phyloP scores from a whole-genome alignment of 2,329 filamentous ascomycete species.

The Paraphaeosphaeria sporulosa region DNA sequence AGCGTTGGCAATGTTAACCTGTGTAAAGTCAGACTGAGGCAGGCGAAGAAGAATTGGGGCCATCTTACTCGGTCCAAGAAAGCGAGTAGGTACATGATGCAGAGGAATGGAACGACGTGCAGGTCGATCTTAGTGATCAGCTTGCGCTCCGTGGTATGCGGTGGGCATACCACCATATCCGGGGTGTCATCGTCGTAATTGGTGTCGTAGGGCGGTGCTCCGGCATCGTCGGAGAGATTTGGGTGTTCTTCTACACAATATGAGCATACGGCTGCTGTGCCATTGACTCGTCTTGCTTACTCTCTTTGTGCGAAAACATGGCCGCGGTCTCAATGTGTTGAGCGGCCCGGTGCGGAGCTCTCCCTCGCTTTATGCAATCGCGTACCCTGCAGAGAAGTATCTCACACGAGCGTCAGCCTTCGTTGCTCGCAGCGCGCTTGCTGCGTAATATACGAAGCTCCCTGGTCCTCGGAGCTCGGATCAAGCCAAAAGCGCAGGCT shows the following conservation, averaged over 20 bases:
- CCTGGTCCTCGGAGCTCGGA: conserved; percentile 4
- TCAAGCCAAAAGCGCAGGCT: background rate
- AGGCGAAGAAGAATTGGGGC: too few relatives aligned
- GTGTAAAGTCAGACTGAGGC: too few relatives aligned
- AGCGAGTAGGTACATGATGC: conserved; percentile 59
- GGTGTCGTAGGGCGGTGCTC: conserved; percentile 30
- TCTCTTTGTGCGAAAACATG: conserved; percentile 45
- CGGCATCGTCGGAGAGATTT: conserved; percentile 25
- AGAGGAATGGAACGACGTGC: conserved; percentile 59
- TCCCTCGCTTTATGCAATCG: background rate
- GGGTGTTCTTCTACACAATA: background rate
- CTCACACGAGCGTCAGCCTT: too few relatives aligned
- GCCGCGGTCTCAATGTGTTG: conserved; percentile 16
- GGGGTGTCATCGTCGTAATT: conserved; percentile 49
- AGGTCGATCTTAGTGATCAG: conserved; percentile 57
- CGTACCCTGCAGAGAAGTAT: background rate
- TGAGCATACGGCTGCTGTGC: background rate
- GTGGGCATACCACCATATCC: conserved; percentile 52
- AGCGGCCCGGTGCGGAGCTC: conserved; percentile 13
- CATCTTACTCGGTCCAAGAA: conserved; percentile 52
- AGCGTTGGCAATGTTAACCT: conserved; percentile 61
- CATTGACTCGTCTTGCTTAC: conserved; percentile 29
- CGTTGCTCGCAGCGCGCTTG: background rate
- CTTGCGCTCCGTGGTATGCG: conserved; percentile 58
- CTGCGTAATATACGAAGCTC: background rate